phyloP scores from a whole-genome alignment of 2,329 filamentous ascomycete genomes.

The Dothiorella sarmentorum region DNA sequence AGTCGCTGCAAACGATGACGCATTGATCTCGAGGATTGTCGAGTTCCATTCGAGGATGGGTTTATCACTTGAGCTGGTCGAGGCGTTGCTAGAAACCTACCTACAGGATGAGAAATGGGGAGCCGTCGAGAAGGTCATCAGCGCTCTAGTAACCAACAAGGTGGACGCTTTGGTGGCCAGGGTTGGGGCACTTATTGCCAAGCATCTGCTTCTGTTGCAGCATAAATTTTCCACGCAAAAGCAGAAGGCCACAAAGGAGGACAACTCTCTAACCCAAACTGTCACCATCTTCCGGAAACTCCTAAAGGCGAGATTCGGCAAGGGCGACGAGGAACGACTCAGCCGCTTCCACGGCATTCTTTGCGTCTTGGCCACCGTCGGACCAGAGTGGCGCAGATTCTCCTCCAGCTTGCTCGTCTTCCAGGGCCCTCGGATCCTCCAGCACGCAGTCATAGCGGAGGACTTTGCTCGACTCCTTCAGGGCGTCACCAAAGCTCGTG shows the following conservation, averaged over 20 bases:
- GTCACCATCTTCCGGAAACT: background rate
- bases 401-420: constrained; percentile 2
- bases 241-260: background rate
- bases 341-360: constrained; percentile 8
- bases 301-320: background rate
- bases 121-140: constrained; percentile 38
- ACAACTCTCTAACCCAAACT: background rate
- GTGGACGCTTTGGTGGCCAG: background rate
- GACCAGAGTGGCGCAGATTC: constrained; percentile 21
- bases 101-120: constrained; percentile 41
- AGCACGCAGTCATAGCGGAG: constrained; percentile 35
- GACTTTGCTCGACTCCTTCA: constrained; percentile 47
- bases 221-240: background rate
- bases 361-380: constrained; percentile 29
- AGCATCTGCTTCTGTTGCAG: constrained; percentile 14
- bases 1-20: constrained; percentile 45
- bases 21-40: constrained; percentile 28
- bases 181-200: background rate
- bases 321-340: background rate
- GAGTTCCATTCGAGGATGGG: background rate
- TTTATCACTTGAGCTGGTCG: constrained; percentile 28
- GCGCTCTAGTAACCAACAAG: background rate
- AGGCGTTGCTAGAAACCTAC: constrained; percentile 42
- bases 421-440: constrained; percentile 17
- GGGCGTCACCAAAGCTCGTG: constrained; percentile 51